Conservation (phyloP, 2,329 filamentous ascomycete genomes). For the Chaetomiaceae sp. region DNA sequence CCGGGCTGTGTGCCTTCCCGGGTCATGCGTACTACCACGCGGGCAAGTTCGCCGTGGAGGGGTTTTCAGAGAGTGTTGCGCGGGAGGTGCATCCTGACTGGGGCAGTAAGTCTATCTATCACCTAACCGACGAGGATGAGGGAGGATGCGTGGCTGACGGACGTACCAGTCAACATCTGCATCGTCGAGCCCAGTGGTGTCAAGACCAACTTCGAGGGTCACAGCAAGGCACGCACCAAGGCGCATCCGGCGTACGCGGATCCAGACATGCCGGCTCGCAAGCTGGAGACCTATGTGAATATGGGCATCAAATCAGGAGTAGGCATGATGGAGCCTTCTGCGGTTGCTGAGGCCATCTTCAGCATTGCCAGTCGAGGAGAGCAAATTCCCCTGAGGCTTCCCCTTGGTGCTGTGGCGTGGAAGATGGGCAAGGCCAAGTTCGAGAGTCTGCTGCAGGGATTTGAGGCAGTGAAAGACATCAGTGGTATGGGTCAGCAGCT, state of each 20-base stretch:
- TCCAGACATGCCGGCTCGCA: slow-evolving; percentile 33
- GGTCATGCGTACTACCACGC: slow-evolving; percentile 38
- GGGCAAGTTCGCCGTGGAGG: slow-evolving; percentile 30
- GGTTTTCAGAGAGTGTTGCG: slow-evolving; percentile 5
- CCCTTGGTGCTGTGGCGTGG: slow-evolving; percentile 38
- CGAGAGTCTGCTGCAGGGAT: slow-evolving; percentile 11
- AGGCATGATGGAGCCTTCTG: slow-evolving; percentile 31
- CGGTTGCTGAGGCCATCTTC: slow-evolving; percentile 36
- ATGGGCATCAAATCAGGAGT: slow-evolving; percentile 27
- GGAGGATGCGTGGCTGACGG: too few species aligned
- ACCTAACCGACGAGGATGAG: not conserved
- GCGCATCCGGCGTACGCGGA: slow-evolving; percentile 38
- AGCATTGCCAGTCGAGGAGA: slow-evolving; percentile 33
- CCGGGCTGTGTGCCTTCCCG: slow-evolving; percentile 24
- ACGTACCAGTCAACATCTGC: slow-evolving; percentile 35
- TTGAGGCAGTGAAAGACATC: slow-evolving; percentile 18
- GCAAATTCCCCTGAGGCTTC: slow-evolving; percentile 39
- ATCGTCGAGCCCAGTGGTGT: slow-evolving; percentile 41
- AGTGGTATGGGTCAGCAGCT: slow-evolving; percentile 17
- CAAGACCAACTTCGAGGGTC: slow-evolving; percentile 34
- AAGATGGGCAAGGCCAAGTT: slow-evolving; percentile 18
- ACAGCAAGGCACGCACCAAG: slow-evolving; percentile 31
- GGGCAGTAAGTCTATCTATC: slow-evolving; percentile 29
- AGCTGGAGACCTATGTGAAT: slow-evolving; percentile 26
- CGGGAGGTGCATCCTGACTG: slow-evolving; percentile 40